These are phyloP conservation scores for Lanzia echinophila DNA, from an alignment of 2,329 filamentous ascomycete species.

Conservation along the genomic window DNA sequence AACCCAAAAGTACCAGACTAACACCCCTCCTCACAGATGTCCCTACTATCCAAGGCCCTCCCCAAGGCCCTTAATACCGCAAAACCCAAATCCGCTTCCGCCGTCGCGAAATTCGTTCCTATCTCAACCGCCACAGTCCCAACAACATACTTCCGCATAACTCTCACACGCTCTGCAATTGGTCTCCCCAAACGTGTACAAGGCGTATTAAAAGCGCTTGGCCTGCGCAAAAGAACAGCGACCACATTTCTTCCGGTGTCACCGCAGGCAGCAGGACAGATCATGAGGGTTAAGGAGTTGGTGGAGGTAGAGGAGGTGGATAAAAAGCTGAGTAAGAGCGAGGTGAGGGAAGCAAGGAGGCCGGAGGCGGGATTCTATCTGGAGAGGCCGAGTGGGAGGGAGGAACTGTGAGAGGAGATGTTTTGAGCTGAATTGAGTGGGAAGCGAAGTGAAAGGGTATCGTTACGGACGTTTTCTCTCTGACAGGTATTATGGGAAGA, in stretches of 20 bases:
- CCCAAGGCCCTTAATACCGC: conserved; percentile 7
- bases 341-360: conserved; percentile 54
- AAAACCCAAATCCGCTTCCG: background rate
- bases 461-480: background rate
- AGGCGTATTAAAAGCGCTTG: conserved; percentile 63
- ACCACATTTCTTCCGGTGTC: conserved; percentile 68
- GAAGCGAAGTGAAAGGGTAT: background rate
- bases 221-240: conserved; percentile 63
- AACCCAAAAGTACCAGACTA: background rate
- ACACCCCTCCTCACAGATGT: background rate
- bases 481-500: no score
- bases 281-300: conserved; percentile 70
- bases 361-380: conserved; percentile 64
- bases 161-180: conserved; percentile 64
- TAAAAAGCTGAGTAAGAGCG: conserved; percentile 46
- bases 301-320: conserved; percentile 64
- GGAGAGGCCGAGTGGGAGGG: conserved; percentile 50
- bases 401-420: conserved; percentile 18
- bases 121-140: conserved; percentile 8
- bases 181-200: conserved; percentile 58
- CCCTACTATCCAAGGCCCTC: background rate
- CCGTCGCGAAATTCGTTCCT: background rate
- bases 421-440: background rate
- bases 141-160: conserved; percentile 66
- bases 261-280: conserved; percentile 61